These are phyloP conservation scores for Peronospora farinosa DNA, from an alignment of 352 stramenopile genomes.

Conservation along the genomic window DNA sequence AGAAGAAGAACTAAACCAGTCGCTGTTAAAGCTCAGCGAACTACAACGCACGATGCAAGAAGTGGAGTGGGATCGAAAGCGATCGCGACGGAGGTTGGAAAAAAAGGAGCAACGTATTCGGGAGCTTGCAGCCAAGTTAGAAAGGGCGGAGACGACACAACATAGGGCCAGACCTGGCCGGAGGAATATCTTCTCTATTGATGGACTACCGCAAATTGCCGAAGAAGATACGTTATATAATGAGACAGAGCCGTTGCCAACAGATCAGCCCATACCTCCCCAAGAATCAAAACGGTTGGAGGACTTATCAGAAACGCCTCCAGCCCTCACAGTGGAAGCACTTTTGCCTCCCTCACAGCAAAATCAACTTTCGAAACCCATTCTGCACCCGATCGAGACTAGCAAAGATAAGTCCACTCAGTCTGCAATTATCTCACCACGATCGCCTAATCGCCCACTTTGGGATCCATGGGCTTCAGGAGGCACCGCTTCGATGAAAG, in stretches of 20 bases:
- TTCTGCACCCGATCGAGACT: conserved; percentile 5
- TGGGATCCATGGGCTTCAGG: conserved; percentile 45
- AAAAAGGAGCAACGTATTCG: conserved; percentile 42
- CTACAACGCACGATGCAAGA: conserved; percentile 44
- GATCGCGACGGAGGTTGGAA: conserved; percentile 26
- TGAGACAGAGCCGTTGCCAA: conserved; percentile 1
- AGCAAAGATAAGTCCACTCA: conserved; percentile 8
- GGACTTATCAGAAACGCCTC: not conserved
- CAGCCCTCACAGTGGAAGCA: conserved; percentile 4
- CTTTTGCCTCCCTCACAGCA: not conserved
- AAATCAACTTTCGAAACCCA: not conserved
- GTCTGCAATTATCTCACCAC: conserved; percentile 26
- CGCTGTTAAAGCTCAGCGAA: conserved; percentile 35
- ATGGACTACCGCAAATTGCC: conserved; percentile 24
- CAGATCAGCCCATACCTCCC: not conserved
- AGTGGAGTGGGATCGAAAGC: conserved; percentile 31
- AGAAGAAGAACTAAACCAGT: conserved; percentile 44
- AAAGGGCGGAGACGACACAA: conserved; percentile 22
- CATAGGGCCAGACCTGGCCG: conserved; percentile 9
- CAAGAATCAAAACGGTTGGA: not conserved
- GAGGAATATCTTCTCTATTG: conserved; percentile 18
- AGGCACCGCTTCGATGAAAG: conserved; percentile 31
- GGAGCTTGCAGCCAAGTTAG: conserved; percentile 33
- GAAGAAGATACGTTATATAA: conserved; percentile 18
- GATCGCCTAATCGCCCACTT: conserved; percentile 26